A percentile compares a stretch with the other conserved stretches of the same genome.
Conservation (phyloP, 495 filamentous ascomycete species). For the Trichocladium antarcticum region DNA sequence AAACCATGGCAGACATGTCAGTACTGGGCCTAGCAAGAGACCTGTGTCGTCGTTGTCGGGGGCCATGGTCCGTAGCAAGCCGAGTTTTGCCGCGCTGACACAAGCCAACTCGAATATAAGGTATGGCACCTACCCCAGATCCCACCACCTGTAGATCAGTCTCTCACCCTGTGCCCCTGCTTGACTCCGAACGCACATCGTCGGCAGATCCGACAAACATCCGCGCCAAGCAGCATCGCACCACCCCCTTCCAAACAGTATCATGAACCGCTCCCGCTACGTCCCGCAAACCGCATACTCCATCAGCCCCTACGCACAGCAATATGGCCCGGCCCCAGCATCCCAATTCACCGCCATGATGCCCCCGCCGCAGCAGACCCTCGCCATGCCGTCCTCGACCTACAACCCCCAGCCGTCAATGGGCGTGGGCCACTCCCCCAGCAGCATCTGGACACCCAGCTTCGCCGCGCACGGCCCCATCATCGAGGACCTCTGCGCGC, state of each 20-base stretch:
- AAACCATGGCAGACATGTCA: constrained; percentile 1
- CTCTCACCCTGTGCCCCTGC: background rate
- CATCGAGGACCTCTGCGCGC: constrained; percentile 14
- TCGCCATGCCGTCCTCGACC: background rate
- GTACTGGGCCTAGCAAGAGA: too few species aligned
- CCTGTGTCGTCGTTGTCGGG: background rate
- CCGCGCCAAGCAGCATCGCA: background rate
- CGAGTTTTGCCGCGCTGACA: background rate
- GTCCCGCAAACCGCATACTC: constrained; percentile 3
- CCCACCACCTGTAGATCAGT: constrained; percentile 3
- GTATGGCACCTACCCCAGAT: background rate
- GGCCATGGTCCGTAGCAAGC: constrained; percentile 4
- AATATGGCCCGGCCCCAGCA: background rate
- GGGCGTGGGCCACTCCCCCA: constrained; percentile 1
- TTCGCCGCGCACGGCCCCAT: constrained; percentile 15
- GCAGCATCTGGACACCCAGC: constrained; percentile 1
- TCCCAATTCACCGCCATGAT: constrained; percentile 5
- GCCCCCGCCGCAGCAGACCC: background rate
- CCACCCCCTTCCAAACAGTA: background rate
- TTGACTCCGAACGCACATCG: background rate
- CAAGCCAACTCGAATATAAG: constrained; percentile 7
- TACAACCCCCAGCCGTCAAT: background rate
- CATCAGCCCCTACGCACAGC: constrained; percentile 1
- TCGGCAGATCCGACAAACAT: constrained; percentile 3
- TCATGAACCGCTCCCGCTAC: constrained; percentile 15